Evolutionary conservation across 2,329 filamentous ascomycete genomes (phyloP).

Genomic region (Diaporthe sp.): DNA sequence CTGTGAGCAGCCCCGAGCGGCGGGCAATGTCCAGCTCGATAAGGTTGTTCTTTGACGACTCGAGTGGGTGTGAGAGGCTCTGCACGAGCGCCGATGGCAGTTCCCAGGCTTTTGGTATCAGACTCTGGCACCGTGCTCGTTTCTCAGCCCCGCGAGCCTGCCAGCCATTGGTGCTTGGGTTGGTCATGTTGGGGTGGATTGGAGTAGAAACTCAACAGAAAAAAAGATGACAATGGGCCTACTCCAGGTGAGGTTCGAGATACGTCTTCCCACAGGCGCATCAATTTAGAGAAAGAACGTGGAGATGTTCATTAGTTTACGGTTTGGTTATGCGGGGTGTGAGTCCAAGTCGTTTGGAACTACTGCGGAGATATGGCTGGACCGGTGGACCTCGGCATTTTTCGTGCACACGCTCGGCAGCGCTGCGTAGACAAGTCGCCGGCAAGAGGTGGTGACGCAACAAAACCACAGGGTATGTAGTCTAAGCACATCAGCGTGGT

Average conservation of each 20-base stretch:
- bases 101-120: constrained; percentile 38
- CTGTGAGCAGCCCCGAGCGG: constrained; percentile 36
- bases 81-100: constrained; percentile 24
- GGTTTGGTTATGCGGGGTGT: constrained; percentile 2
- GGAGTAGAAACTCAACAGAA: neutral
- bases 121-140: constrained; percentile 10
- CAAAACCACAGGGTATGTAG: no score
- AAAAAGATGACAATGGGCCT: neutral
- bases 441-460: neutral
- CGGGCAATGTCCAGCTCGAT: constrained; percentile 34
- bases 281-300: no score
- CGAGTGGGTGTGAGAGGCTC: constrained; percentile 33
- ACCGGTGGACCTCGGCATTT: constrained; percentile 29
- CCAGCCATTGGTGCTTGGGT: constrained; percentile 18
- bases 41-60: constrained; percentile 39
- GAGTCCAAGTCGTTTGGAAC: neutral
- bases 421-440: neutral
- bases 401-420: neutral
- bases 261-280: neutral
- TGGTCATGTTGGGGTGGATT: neutral
- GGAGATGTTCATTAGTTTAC: neutral
- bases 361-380: constrained; percentile 4
- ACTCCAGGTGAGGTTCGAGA: neutral
- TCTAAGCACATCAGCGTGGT: no score
- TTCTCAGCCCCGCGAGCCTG: constrained; percentile 33